Evolutionary conservation across 179 eudicot species (phyloP).

Genomic region (Beta corolliflora): DNA sequence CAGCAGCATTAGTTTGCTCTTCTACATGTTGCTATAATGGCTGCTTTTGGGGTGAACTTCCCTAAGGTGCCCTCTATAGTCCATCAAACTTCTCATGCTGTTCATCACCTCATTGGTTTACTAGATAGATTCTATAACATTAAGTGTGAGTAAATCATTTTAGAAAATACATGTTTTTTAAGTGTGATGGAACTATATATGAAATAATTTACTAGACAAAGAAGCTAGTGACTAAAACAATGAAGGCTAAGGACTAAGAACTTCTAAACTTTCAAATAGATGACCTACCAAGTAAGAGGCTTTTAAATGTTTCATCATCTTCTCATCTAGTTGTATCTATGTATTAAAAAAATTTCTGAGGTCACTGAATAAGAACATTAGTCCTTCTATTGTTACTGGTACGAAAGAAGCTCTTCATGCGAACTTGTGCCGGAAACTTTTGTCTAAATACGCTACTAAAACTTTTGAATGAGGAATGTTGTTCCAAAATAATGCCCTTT

Average conservation of each 20-base stretch:
- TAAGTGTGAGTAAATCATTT: neutral
- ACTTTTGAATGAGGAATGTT: neutral
- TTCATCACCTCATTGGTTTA: neutral
- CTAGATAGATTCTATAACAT: neutral
- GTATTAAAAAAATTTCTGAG: neutral
- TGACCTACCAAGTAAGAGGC: too few relatives aligned
- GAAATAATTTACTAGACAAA: too few relatives aligned
- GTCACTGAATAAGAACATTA: too few relatives aligned
- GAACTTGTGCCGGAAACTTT: neutral
- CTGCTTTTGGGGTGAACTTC: constrained; percentile 62
- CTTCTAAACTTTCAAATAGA: neutral
- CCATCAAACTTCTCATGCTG: too few relatives aligned
- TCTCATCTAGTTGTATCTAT: neutral
- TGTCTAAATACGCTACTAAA: neutral
- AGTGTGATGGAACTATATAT: too few relatives aligned
- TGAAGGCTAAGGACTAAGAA: too few relatives aligned
- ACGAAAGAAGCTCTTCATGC: neutral
- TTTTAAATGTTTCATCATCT: neutral
- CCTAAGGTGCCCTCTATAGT: constrained; percentile 59
- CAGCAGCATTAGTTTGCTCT: constrained; percentile 96
- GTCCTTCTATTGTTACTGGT: neutral
- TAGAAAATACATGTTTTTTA: neutral
- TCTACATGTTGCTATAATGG: constrained; percentile 92
- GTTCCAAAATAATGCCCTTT: neutral
- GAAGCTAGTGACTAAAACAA: too few relatives aligned